A percentile compares a stretch with the other conserved stretches of the same genome.
These are phyloP conservation scores for Aspergillus sp. DNA, from an alignment of 2,329 filamentous ascomycete species.

Conservation along the genomic window DNA sequence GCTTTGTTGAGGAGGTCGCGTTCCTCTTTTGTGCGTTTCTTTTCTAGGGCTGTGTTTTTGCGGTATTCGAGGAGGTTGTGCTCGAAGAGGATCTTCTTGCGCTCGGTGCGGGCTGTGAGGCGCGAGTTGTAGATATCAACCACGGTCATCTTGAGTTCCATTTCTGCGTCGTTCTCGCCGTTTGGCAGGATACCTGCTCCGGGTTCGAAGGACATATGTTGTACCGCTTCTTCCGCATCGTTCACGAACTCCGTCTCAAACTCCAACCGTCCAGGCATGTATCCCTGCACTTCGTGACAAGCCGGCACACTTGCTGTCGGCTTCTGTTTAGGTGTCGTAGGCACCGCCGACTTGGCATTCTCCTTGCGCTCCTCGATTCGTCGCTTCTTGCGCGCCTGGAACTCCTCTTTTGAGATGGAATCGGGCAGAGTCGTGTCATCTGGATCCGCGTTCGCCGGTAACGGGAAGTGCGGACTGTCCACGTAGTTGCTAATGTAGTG, in stretches of 20 bases:
- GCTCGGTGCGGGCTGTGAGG: slow-evolving; percentile 80
- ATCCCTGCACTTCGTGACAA: slow-evolving; percentile 96
- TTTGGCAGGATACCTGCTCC: slow-evolving; percentile 89
- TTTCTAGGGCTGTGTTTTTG: slow-evolving; percentile 82
- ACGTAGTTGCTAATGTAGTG: slow-evolving; percentile 89
- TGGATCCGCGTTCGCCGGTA: slow-evolving; percentile 80
- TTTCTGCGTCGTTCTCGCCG: slow-evolving; percentile 84
- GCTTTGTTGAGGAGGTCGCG: slow-evolving; percentile 83
- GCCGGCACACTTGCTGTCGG: slow-evolving; percentile 91
- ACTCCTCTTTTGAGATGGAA: slow-evolving; percentile 79
- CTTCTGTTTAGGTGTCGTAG: slow-evolving; percentile 85
- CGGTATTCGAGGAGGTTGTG: slow-evolving; percentile 89
- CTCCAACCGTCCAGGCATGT: slow-evolving; percentile 94
- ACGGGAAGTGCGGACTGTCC: slow-evolving; percentile 72
- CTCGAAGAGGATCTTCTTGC: slow-evolving; percentile 95
- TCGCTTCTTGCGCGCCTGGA: slow-evolving; percentile 85
- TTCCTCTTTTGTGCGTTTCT: slow-evolving; percentile 94
- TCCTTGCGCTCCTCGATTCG: slow-evolving; percentile 90
- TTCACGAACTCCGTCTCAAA: slow-evolving; percentile 98
- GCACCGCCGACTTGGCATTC: slow-evolving; percentile 72
- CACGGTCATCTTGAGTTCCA: slow-evolving; percentile 93
- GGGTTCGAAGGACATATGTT: slow-evolving; percentile 96
- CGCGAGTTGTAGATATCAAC: slow-evolving; percentile 98
- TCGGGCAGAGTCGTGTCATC: slow-evolving; percentile 72
- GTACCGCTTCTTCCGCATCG: slow-evolving; percentile 94